Percentiles rank a stretch among this genome's conserved stretches.
phyloP scores from a whole-genome alignment of 2,329 filamentous ascomycete species.

The Didymella sp. region DNA sequence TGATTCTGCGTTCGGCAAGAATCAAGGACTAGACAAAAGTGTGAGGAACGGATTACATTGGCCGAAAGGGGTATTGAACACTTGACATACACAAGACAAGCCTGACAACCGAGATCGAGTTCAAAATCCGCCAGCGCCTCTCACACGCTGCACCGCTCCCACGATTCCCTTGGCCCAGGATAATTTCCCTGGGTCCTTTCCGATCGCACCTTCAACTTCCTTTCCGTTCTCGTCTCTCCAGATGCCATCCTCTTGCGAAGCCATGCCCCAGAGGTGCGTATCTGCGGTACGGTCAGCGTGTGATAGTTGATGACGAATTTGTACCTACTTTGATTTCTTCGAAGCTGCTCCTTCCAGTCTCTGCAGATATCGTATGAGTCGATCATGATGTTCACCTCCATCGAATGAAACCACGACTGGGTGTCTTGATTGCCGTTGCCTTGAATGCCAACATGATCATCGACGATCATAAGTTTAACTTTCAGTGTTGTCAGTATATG shows the following conservation, averaged over 20 bases:
- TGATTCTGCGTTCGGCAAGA: no score
- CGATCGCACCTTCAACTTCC: slow-evolving; percentile 52
- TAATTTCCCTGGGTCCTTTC: slow-evolving; percentile 61
- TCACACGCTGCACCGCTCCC: slow-evolving; percentile 65
- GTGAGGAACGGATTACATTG: background rate
- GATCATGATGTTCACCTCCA: slow-evolving; percentile 79
- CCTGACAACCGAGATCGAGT: no score
- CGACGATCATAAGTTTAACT: slow-evolving; percentile 77
- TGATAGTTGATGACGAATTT: background rate
- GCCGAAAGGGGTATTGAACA: background rate
- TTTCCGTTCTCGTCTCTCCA: slow-evolving; percentile 63
- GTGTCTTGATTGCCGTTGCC: slow-evolving; percentile 83
- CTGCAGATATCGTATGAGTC: slow-evolving; percentile 68
- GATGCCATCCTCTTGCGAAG: slow-evolving; percentile 63
- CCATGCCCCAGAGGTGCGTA: slow-evolving; percentile 65
- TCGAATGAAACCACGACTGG: slow-evolving; percentile 78
- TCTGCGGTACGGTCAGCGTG: slow-evolving; percentile 40
- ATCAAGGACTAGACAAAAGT: background rate
- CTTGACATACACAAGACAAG: background rate
- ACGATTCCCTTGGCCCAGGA: slow-evolving; percentile 65
- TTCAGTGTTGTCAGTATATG: background rate
- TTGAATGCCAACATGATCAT: slow-evolving; percentile 71
- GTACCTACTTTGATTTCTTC: slow-evolving; percentile 65
- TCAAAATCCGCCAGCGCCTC: slow-evolving; percentile 64
- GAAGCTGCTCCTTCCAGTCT: slow-evolving; percentile 67